Evolutionary conservation across 768 basidiomycete genomes (phyloP), one percentile per base, ranked within the genome.

Genomic region (Strobilomyces confusus): DNA sequence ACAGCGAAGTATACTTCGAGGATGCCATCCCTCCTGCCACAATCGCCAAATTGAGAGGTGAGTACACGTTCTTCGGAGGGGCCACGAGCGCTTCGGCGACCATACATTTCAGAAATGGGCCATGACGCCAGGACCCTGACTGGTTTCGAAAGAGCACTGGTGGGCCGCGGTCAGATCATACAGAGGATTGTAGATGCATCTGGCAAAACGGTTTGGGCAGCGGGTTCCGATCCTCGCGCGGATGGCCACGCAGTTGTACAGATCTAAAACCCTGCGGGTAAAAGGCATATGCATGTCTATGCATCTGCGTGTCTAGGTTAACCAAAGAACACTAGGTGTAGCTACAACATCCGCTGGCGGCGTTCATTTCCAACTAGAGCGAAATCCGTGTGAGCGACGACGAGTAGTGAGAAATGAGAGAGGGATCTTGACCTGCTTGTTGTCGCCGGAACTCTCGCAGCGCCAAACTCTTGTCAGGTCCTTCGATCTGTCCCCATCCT

Each of bases 161-260:
- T 94, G 73, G 92, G 92, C 22, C 80, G 91, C 2, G 92, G 92
- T 6, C 92, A 98, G 73, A 74, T 98, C 51, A 97, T 98, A 58
- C 93, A 95, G 71, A 87, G 80, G 67, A 68, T 90, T 19, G 72
- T 77, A 8, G 80, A 86, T 65, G 72, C 71, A 44, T 81, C 83
- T 26, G 89, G 91, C 14, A 75, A 72, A 66, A 73, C 79, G n/a
- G 87, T 95, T 5, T 98, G 97, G 97, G 94, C 90, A 1, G 95
- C 91, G 22, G 95, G 95, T 7, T 92, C 89, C 5, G 97, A 99
- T 69, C 82, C 81, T 52, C 81, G 94, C 33, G 89, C 80, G 17
- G 94, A 95, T 68, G 94, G 94, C 14, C 88, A 92, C 63, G 95
- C 92, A 33, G 82, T 80, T 19, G 82, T 86, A 17, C 92, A 97